Evolutionary conservation across 495 filamentous ascomycete genomes (phyloP).

Genomic region (Daldinia grandis): DNA sequence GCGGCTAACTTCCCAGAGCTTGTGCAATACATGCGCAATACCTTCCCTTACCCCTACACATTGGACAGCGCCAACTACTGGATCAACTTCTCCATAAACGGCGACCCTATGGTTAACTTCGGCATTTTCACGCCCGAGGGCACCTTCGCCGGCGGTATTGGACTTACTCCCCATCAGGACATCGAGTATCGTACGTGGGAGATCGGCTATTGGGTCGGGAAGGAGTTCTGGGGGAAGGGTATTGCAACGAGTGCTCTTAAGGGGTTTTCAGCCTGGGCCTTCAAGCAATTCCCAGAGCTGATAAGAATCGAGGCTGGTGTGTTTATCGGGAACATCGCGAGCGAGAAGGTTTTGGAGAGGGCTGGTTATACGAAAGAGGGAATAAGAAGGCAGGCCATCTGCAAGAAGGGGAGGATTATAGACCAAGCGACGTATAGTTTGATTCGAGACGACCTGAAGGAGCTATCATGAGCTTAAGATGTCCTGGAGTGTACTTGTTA

Average conservation of each 20-base stretch:
- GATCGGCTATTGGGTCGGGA: constrained; percentile 53
- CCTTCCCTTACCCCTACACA: constrained; percentile 52
- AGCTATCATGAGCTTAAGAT: not conserved
- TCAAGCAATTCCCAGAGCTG: constrained; percentile 43
- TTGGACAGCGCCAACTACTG: constrained; percentile 42
- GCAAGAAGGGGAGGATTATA: constrained; percentile 46
- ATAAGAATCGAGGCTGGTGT: constrained; percentile 47
- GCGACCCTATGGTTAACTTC: constrained; percentile 32
- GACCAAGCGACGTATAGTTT: constrained; percentile 46
- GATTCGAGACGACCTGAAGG: constrained; percentile 47
- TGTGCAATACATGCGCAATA: constrained; percentile 46
- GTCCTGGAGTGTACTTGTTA: not conserved
- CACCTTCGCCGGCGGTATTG: constrained; percentile 46
- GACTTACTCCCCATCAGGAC: constrained; percentile 39
- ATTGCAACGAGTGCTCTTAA: constrained; percentile 43
- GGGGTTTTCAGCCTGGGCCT: constrained; percentile 45
- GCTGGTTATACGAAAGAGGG: constrained; percentile 53
- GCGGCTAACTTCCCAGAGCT: constrained; percentile 47
- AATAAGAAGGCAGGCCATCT: constrained; percentile 45
- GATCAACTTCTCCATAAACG: constrained; percentile 27
- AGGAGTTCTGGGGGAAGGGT: constrained; percentile 50
- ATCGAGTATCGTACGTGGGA: constrained; percentile 47
- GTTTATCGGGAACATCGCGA: constrained; percentile 47
- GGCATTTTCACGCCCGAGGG: constrained; percentile 46
- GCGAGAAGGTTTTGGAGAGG: constrained; percentile 46